These are phyloP conservation scores for Stagonosporopsis cucurbitacearum DNA, from an alignment of 2,329 filamentous ascomycete species.

Conservation along the genomic window DNA sequence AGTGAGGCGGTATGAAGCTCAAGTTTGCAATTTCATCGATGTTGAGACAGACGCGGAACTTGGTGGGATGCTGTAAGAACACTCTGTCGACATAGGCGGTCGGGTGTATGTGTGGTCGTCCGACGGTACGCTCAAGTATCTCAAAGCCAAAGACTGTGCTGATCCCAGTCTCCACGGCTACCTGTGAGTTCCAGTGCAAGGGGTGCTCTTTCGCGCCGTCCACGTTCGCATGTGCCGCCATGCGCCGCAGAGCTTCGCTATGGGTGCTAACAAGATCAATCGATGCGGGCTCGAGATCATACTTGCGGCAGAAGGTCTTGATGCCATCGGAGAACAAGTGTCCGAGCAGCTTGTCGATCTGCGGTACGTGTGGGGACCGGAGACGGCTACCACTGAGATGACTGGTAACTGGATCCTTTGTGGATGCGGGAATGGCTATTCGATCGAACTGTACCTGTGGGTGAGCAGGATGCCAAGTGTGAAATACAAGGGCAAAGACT, in stretches of 20 bases:
- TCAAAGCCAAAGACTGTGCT: slow-evolving; percentile 66
- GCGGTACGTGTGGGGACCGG: slow-evolving; percentile 61
- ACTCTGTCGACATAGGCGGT: slow-evolving; percentile 65
- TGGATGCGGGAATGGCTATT: slow-evolving; percentile 58
- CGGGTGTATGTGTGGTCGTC: slow-evolving; percentile 62
- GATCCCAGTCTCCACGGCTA: slow-evolving; percentile 62
- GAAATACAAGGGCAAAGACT: neutral
- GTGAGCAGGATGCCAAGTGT: neutral
- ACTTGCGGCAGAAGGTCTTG: slow-evolving; percentile 56
- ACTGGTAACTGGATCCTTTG: slow-evolving; percentile 64
- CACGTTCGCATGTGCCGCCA: neutral
- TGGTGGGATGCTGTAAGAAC: slow-evolving; percentile 62
- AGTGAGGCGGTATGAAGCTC: slow-evolving; percentile 63
- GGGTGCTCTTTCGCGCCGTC: slow-evolving; percentile 25
- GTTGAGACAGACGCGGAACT: slow-evolving; percentile 66
- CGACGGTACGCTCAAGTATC: slow-evolving; percentile 63
- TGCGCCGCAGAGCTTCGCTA: slow-evolving; percentile 54
- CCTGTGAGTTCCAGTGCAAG: slow-evolving; percentile 58
- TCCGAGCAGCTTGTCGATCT: slow-evolving; percentile 64
- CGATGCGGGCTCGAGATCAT: slow-evolving; percentile 52
- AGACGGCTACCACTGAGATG: slow-evolving; percentile 63
- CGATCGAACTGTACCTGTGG: slow-evolving; percentile 58
- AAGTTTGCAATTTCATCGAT: slow-evolving; percentile 68
- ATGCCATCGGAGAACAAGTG: slow-evolving; percentile 63
- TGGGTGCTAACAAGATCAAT: slow-evolving; percentile 65